Conservation (phyloP, 1,284 basidiomycete species). For the Xerocomus minutiporus region DNA sequence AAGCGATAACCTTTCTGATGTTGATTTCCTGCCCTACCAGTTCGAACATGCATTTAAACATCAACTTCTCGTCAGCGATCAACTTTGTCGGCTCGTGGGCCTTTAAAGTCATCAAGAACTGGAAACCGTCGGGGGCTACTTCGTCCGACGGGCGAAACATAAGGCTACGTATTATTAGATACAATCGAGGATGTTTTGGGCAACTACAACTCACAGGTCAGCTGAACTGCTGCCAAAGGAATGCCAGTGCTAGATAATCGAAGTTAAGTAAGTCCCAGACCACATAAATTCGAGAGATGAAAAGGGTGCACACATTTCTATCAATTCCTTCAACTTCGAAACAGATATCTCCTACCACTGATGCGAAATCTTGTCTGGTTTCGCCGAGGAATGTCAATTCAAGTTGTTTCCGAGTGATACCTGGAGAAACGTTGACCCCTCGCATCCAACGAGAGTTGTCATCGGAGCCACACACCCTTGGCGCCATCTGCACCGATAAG, state of each 20-base stretch:
- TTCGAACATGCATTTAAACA: neutral
- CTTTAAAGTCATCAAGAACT: neutral
- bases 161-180: neutral
- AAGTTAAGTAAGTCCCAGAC: neutral
- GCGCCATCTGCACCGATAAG: neutral
- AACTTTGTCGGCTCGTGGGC: neutral
- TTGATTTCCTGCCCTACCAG: neutral
- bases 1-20: neutral
- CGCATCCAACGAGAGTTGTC: neutral
- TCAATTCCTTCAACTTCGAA: neutral
- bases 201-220: neutral
- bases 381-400: neutral
- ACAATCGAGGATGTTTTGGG: neutral
- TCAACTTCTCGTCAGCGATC: neutral
- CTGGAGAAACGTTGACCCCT: neutral
- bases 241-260: neutral
- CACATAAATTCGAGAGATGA: neutral
- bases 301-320: neutral
- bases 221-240: neutral
- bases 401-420: neutral
- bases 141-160: neutral
- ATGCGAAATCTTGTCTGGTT: neutral
- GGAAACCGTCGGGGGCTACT: neutral
- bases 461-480: neutral
- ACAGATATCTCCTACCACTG: neutral